These are phyloP conservation scores for Paratinospora sagittata DNA, from an alignment of 164 flowering plant genomes.

Conservation along the genomic window DNA sequence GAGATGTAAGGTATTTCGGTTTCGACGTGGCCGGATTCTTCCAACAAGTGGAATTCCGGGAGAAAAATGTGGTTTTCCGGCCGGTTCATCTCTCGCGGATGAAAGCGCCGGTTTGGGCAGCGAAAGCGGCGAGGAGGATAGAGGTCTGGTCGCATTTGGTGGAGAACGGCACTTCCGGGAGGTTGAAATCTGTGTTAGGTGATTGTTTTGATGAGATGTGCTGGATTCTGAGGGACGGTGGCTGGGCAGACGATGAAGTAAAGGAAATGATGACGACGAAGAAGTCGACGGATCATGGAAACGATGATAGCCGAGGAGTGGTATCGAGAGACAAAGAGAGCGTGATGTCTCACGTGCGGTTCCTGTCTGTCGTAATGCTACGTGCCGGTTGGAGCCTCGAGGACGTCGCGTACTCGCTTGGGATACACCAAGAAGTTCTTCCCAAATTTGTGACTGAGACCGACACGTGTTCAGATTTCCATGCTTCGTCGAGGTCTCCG, in stretches of 20 bases:
- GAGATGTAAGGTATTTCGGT: constrained; percentile 37
- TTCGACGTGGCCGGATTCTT: constrained; percentile 73
- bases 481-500: no score
- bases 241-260: constrained; percentile 78
- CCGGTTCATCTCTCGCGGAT: background rate
- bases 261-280: constrained; percentile 55
- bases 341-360: constrained; percentile 34
- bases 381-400: constrained; percentile 67
- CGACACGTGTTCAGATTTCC: no score
- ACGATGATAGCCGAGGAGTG: constrained; percentile 22
- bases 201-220: constrained; percentile 42
- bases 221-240: constrained; percentile 62
- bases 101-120: no score
- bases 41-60: constrained; percentile 31
- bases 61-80: background rate
- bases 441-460: no score
- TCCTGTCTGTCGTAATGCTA: constrained; percentile 31
- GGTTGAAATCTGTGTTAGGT: constrained; percentile 20
- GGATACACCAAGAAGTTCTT: constrained; percentile 15
- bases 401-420: constrained; percentile 56
- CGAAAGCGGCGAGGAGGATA: constrained; percentile 45
- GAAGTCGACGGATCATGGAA: background rate
- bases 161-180: constrained; percentile 31
- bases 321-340: constrained; percentile 13
- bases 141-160: constrained; percentile 70